Conservation (phyloP, 2,329 filamentous ascomycete species). For the Cladosporium sp. region DNA sequence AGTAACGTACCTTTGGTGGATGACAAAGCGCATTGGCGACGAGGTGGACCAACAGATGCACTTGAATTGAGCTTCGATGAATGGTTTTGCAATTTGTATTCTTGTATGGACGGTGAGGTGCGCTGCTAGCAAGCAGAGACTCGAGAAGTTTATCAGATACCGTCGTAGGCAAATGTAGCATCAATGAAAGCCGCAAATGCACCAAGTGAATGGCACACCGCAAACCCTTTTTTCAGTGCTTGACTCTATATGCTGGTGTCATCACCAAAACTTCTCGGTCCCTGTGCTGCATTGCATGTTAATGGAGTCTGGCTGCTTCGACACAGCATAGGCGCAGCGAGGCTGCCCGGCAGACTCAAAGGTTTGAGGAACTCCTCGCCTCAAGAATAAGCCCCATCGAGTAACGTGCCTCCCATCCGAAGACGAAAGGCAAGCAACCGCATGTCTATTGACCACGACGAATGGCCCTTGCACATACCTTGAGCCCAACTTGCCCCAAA, state of each 20-base stretch:
- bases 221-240: conserved; percentile 71
- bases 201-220: conserved; percentile 51
- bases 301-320: conserved; percentile 64
- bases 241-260: conserved; percentile 94
- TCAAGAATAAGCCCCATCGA: conserved; percentile 99
- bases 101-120: conserved; percentile 2
- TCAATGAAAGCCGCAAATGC: conserved; percentile 35
- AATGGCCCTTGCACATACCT: conserved; percentile 63
- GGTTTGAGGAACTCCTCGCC: conserved; percentile 72
- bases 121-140: conserved; percentile 15
- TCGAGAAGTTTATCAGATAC: conserved; percentile 46
- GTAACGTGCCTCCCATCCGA: conserved; percentile 64
- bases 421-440: conserved; percentile 68
- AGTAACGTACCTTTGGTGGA: not conserved
- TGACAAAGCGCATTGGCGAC: not conserved
- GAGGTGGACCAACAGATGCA: not conserved
- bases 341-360: conserved; percentile 45
- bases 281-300: conserved; percentile 30
- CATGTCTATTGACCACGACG: conserved; percentile 98
- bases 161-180: conserved; percentile 45
- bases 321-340: conserved; percentile 56
- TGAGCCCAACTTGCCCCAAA: conserved; percentile 45
- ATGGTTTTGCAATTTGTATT: not conserved
- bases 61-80: not conserved
- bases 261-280: conserved; percentile 69